A percentile compares a stretch with the other conserved stretches of the same genome.
Conservation (phyloP, 2,329 filamentous ascomycete genomes). For the Diaporthe caulivora region DNA sequence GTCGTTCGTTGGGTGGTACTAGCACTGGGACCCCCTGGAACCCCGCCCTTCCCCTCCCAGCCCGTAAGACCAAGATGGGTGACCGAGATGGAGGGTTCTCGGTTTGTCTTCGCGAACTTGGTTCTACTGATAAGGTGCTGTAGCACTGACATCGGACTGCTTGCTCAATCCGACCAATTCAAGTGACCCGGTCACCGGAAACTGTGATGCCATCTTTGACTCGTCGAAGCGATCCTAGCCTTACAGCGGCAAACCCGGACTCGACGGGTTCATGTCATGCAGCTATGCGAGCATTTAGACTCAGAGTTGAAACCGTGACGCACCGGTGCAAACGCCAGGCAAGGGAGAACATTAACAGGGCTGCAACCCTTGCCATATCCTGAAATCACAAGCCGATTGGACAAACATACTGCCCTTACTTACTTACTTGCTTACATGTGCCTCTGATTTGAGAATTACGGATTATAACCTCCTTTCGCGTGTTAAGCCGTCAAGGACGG, state of each 20-base stretch:
- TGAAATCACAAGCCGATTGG: neutral
- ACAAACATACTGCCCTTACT: neutral
- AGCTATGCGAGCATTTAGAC: neutral
- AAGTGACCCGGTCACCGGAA: constrained; percentile 7
- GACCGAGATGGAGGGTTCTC: constrained; percentile 8
- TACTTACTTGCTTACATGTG: too few relatives aligned
- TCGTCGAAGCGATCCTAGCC: neutral
- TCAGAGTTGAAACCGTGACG: neutral
- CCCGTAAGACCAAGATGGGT: neutral
- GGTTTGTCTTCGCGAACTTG: neutral
- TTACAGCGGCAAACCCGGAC: neutral
- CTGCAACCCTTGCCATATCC: constrained; percentile 6
- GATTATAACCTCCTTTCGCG: neutral
- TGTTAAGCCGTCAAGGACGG: constrained; percentile 5
- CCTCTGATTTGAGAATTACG: neutral
- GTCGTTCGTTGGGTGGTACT: neutral
- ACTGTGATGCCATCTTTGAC: constrained; percentile 11
- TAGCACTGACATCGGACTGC: too few relatives aligned
- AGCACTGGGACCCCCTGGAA: constrained; percentile 9
- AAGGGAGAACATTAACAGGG: neutral
- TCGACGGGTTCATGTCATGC: constrained; percentile 8
- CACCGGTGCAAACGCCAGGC: neutral
- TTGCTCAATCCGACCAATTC: neutral
- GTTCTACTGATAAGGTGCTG: neutral
- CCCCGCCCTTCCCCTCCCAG: neutral